Evolutionary conservation across 2,329 filamentous ascomycete genomes (phyloP), one percentile per base, ranked within the genome.

Genomic region (Claviceps sp.): DNA sequence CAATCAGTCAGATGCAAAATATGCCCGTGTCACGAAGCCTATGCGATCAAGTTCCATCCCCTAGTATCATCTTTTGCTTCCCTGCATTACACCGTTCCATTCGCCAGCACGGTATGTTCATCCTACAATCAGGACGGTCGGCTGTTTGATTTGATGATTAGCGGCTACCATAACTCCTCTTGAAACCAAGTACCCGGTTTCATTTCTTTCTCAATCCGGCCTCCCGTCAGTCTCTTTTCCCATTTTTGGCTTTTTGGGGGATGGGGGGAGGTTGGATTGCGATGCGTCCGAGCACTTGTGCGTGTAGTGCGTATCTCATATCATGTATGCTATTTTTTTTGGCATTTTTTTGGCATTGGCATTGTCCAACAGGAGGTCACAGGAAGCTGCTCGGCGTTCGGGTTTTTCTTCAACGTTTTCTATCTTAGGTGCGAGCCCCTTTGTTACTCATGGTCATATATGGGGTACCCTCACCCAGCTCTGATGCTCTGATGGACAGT

Each of bases 301-400:
- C 5, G 41, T 43, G 34, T 16, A 5, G 26, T 16, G 22, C 5
- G 8, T 36, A 5, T 11, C 24, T 22, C n/a, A 42, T 34, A 24
- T 50, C 34, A 26, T 13, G 40, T 38, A 20, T 26, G 52, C 58
- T 58, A 58, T 58, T 55, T 60, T 59, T 26, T 59, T 26, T 26
- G 26, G 22, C 26, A 26, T 26, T 56, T 58, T 58, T 56, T 60
- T 61, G 59, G 22, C 59, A 62, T 63, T 52, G 60, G 59, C 59
- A 62, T 61, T 55, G 60, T 56, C 22, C 44, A 34, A 46, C 36
- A 41, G 47, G 42, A 49, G 45, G 6, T 26, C 59, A 55, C 55
- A 54, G 56, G 57, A 60, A 56, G 59, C 54, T 56, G 6, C 54
- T 57, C 53, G 61, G 61, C 61, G 61, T 63, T 63, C 26, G 59